A percentile compares a stretch with the other conserved stretches of the same genome.
Evolutionary conservation across 768 basidiomycete genomes (phyloP).

Genomic region (Mycena pura): DNA sequence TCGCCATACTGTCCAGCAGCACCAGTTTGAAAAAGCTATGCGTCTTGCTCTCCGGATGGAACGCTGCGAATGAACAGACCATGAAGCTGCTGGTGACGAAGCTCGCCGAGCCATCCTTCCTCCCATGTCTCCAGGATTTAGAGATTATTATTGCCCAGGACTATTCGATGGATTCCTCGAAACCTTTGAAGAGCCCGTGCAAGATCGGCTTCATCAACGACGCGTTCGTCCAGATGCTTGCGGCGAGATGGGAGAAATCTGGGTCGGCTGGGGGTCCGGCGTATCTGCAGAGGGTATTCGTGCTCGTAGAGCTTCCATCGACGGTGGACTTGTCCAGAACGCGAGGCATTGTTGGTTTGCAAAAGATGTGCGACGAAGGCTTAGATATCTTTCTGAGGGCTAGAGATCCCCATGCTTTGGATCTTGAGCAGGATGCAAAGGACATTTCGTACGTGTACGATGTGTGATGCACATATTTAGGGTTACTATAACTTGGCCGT

Average conservation of each 20-base stretch:
- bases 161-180: background rate
- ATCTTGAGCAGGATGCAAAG: background rate
- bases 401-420: background rate
- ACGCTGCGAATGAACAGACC: background rate
- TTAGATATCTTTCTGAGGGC: conserved; percentile 2
- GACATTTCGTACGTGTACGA: conserved; percentile 4
- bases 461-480: too few species aligned
- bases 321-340: conserved; percentile 5
- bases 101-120: conserved; percentile 14
- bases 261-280: background rate
- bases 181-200: background rate
- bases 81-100: background rate
- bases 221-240: conserved; percentile 9
- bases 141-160: background rate
- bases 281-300: background rate
- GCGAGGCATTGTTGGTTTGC: conserved; percentile 1
- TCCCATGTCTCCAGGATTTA: conserved; percentile 8
- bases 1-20: conserved; percentile 3
- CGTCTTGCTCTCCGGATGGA: background rate
- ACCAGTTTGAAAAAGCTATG: background rate
- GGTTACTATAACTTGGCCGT: too few species aligned
- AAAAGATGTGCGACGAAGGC: conserved; percentile 13
- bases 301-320: conserved; percentile 3
- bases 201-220: conserved; percentile 8
- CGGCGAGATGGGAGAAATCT: conserved; percentile 1